Base-by-base conservation (phyloP, 2,329 filamentous ascomycete species). In the Colletotrichum sp. region DNA sequence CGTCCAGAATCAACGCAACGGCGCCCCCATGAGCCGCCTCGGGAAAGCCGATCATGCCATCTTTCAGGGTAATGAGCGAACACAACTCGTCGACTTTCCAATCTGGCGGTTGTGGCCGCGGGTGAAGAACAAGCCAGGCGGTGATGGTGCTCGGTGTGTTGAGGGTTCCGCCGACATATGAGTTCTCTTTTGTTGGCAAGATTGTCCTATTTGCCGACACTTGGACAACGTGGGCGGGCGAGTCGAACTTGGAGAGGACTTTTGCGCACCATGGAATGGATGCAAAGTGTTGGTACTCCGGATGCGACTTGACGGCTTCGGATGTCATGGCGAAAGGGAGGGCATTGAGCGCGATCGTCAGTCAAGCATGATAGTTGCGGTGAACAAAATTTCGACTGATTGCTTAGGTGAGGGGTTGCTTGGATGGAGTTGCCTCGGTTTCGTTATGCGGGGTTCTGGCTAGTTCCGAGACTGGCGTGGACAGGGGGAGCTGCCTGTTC, bases 111-210 rank as follows among this genome's bases (percentile, higher is more conserved):
- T 48, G 69, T 10, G 77, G 77, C 1, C 32, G 66, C 48, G 76
- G 80, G 78, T 86, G 83, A 75, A 84, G 77, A 69, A 81, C 81
- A n/a, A 87, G 82, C 73, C 86, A 82, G 67, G 85, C 83, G 2
- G 71, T 66, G 13, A 87, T 71, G 4, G 80, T 82, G 62, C 81
- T 80, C 3, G 75, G 66, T 8, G 79, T 80, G 39, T 81, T 80
- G 39, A 87, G 81, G 6, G 82, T 83, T 6, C 71, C 73, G 59
- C 83, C 82, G 71, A 86, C 80, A 72, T 85, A 84, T 36, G 85
- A 82, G 72, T 83, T 81, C 8, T 76, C 62, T 13, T 74, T 59
- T 62, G 69, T 77, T 26, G 77, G 18, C 16, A 76, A 65, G 9
- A 76, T 62, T 16, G 70, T 76, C 28, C 64, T 73, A 36, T 76